Conservation (phyloP, 73 alveolate species). For the Tetrahymena borealis region DNA sequence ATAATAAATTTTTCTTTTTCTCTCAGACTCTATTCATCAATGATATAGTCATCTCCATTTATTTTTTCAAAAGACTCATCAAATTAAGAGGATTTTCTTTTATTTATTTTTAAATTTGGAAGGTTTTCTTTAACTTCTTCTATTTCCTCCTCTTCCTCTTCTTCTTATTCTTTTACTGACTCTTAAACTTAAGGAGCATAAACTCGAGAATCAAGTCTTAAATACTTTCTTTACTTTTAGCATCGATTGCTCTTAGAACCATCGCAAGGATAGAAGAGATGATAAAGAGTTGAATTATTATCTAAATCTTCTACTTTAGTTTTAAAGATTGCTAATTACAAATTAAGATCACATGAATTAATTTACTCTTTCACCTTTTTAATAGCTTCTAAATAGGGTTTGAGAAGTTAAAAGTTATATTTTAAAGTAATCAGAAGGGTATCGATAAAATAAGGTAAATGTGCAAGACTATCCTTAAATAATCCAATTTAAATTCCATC, state of each 20-base stretch:
- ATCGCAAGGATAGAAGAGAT: neutral
- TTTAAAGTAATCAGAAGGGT: neutral
- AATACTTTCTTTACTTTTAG: no score
- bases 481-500: neutral
- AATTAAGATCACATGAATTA: neutral
- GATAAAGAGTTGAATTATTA: neutral
- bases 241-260: neutral
- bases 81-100: neutral
- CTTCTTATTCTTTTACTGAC: neutral
- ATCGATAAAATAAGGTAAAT: neutral
- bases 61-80: neutral
- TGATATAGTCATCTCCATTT: neutral
- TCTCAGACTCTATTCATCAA: neutral
- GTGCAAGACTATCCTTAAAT: neutral
- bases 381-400: neutral
- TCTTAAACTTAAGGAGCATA: neutral
- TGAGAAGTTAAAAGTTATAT: neutral
- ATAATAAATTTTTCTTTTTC: neutral
- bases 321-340: neutral
- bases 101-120: neutral
- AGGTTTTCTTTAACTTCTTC: neutral
- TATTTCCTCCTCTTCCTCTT: neutral
- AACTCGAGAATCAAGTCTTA: neutral
- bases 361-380: neutral
- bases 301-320: neutral